These are phyloP conservation scores for Myxozyma monticola DNA, from an alignment of 805 yeast genomes.

Conservation along the genomic window DNA sequence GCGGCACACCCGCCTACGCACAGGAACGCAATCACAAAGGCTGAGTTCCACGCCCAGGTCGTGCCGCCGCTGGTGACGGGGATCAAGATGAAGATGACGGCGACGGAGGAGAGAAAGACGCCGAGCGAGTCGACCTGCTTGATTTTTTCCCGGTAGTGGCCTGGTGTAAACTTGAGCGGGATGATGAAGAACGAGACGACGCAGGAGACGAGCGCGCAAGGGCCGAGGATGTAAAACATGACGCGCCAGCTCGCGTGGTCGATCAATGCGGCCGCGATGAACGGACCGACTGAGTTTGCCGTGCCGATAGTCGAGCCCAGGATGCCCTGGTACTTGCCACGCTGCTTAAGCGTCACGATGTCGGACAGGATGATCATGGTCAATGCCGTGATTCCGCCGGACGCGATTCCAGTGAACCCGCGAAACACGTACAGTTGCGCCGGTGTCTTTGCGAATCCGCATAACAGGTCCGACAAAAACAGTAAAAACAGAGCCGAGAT, in stretches of 20 bases:
- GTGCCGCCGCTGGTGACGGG: conserved; percentile 65
- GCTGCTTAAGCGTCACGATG: conserved; percentile 46
- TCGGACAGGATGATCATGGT: conserved; percentile 60
- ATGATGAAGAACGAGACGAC: conserved; percentile 34
- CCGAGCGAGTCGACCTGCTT: conserved; percentile 56
- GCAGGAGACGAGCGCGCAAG: conserved; percentile 42
- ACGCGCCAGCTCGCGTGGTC: conserved; percentile 52
- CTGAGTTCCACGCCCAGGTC: conserved; percentile 55
- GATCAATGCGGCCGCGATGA: conserved; percentile 54
- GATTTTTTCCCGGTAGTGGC: conserved; percentile 44
- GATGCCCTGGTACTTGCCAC: conserved; percentile 37
- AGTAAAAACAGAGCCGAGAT: conserved; percentile 46
- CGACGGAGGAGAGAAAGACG: conserved; percentile 49
- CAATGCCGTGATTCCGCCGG: conserved; percentile 63
- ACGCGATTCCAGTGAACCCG: conserved; percentile 69
- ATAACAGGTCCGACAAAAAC: conserved; percentile 49
- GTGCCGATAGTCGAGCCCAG: conserved; percentile 38
- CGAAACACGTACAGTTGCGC: conserved; percentile 68
- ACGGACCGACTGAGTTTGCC: conserved; percentile 54
- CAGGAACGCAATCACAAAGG: conserved; percentile 35
- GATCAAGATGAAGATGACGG: conserved; percentile 52
- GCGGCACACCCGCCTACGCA: conserved; percentile 46
- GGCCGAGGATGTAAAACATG: conserved; percentile 52
- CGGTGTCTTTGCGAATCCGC: conserved; percentile 51
- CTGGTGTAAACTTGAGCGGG: conserved; percentile 43